Evolutionary conservation across 2,329 filamentous ascomycete species (phyloP), one percentile per base, ranked within the genome.

Genomic region (Xylariales sp.): DNA sequence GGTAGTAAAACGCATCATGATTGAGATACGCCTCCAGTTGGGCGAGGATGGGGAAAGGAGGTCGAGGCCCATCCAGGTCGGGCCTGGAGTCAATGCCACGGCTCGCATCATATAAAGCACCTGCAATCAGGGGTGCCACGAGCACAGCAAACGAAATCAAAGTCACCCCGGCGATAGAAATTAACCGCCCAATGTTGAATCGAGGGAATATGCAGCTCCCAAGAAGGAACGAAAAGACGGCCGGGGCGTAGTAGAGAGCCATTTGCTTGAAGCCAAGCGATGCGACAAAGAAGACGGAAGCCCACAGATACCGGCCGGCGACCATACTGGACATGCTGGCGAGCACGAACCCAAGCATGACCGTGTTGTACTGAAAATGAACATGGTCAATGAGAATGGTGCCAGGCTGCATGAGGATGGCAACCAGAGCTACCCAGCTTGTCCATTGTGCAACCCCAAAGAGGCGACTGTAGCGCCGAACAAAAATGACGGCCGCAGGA

Each of bases 181-280:
- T 48, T 17, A 97, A 77, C 4, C 88, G 80, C 0, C 73, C 59
- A 3, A 82, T 51, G 40, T 84, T 82, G 52, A 90, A 63, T 10
- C 72, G 70, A 1, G 90, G 90, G 46, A 82, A 83, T n/a, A 94
- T 52, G 56, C 90, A 96, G 54, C 83, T 81, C 7, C 91, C 93
- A 1, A 97, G 70, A 2, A 98, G 79, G 55, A 90, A 98, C 21
- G 88, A 85, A 59, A 97, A 97, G 40, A 97, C 83, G 15, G 84
- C 83, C 12, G 94, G 90, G 4, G 94, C 89, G 62, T 96, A 98
- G 67, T 97, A 98, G 13, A 98, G 73, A 1, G 91, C 91, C 94
- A 98, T 98, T 62, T 98, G 93, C 70, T 98, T 98, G 72, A 97
- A 98, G 5, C 88, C 88, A n/a, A 98, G 70, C 4, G 91, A 87